Evolutionary conservation across 345 rosid species (phyloP), one percentile per base, ranked within the genome.

Genomic region (Corchorus olitorius): DNA sequence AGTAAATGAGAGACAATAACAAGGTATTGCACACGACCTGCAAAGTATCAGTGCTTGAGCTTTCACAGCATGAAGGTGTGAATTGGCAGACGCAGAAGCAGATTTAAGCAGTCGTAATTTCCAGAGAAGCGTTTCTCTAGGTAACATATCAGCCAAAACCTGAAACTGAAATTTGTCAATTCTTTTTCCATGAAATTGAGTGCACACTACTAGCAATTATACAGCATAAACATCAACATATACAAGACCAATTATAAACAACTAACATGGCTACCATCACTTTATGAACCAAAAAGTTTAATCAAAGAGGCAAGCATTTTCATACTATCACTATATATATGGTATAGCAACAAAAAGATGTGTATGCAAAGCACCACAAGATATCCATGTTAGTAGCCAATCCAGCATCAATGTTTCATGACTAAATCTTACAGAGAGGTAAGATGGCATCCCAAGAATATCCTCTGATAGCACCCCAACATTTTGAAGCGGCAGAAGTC

Each of bases 51-150:
- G 83, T 34, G 87, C 81, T 81, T 91, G 85, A 64, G 87, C 92
- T 76, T 79, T 83, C 76, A 88, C 82, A 50, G 86, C 84, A 77
- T 87, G 65, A 63, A 91, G 88, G 67, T 79, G 91, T 50, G 90
- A 88, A 77, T 82, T 88, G 63, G 88, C 86, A 78, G 84, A 88
- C 77, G 87, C 81, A 62, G 96, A 82, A 82, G 92, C 92, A 81
- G 89, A 81, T 75, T 84, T 81, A 35, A 89, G 89, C 85, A 93
- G 70, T 64, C 82, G 83, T 76, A 95, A 84, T 86, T 91, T 95
- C 99, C 98, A 95, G 4, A 83, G 80, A 81, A 95, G 87, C 39
- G 96, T 89, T 67, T 89, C 90, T 80, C 82, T 88, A 0, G 96
- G 89, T 52, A 89, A 81, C 59, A 89, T 80, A 75, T 86, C 87